Evolutionary conservation across 2,329 filamentous ascomycete species (phyloP), one percentile per base, ranked within the genome.

Genomic region (Hypoxylon sp.): DNA sequence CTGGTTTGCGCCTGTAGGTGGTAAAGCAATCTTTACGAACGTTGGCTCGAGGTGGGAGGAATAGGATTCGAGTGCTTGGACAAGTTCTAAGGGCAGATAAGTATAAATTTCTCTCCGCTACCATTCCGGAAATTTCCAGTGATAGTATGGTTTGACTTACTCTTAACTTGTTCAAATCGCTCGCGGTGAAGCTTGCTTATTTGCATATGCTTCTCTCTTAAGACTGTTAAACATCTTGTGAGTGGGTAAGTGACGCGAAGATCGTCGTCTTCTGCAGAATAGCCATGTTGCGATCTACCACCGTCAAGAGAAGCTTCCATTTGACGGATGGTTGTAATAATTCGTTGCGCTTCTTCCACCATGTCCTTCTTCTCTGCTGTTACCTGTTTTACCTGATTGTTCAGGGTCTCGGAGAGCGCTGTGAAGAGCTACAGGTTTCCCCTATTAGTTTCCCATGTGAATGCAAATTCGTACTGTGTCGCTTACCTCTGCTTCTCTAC

Each of bases 161-260:
- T 98, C 81, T 93, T 95, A 65, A 98, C 93, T 83, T 98, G 94
- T 77, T 98, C 94, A 75, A 93, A 98, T 67, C 96, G 91, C 81
- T 98, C 94, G 70, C 90, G 91, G 80, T 99, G 94, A 64, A 96
- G 83, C 77, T 91, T 93, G 81, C 88, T 89, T 72, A 98, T 88
- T 56, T 92, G 89, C 64, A 83, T 85, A 76, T 97, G 92, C 82
- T 96, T 97, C 79, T 98, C 94, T 79, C 93, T 95, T 60, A 99
- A 85, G 17, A 80, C 82, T 76, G 92, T 87, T 67, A 99, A 84
- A 79, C 97, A 99, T 72, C 89, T 87, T 50, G 87, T 89, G 62
- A 99, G 85, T 0, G 96, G 96, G 72, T 90, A 96, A 3, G 94
- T 95, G 76, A 99, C 87, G 73, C 89, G 85, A 45, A 97, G 82